phyloP scores from a whole-genome alignment of 208 protist genomes.

The Leishmania martiniquensis region DNA sequence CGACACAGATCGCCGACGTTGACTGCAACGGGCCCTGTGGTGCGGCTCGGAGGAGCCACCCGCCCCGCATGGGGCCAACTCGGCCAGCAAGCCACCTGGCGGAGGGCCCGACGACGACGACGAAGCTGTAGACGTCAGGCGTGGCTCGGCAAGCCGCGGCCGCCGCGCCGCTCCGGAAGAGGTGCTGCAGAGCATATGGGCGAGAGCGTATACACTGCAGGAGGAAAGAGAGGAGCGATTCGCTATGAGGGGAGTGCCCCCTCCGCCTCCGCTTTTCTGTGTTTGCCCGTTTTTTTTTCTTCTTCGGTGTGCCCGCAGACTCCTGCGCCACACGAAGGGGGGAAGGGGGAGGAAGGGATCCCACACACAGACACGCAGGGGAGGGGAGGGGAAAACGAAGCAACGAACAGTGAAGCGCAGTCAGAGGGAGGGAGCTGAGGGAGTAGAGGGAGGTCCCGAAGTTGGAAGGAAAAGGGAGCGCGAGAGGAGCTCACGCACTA shows the following conservation, averaged over 20 bases:
- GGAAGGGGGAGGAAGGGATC: too few relatives aligned
- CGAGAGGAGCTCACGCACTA: too few relatives aligned
- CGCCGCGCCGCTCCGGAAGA: background rate
- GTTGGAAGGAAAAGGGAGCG: too few relatives aligned
- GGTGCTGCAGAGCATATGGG: background rate
- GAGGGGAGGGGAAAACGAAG: too few relatives aligned
- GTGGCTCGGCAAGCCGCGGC: slow-evolving; percentile 7
- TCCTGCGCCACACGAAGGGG: too few relatives aligned
- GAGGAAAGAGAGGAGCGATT: background rate
- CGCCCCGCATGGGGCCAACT: background rate
- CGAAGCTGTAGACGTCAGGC: background rate
- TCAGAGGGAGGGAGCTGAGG: too few relatives aligned
- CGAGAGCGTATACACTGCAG: background rate
- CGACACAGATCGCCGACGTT: slow-evolving; percentile 2
- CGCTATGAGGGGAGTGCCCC: background rate
- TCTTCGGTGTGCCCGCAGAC: background rate
- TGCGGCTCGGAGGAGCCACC: background rate
- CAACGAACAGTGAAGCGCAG: too few relatives aligned
- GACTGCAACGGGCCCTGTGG: background rate
- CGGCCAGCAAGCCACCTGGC: background rate
- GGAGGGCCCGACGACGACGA: background rate
- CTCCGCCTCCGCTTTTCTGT: background rate
- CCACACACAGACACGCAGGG: too few relatives aligned
- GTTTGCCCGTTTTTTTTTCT: background rate
- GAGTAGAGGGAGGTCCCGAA: background rate